These are phyloP conservation scores for Lasiosphaeria miniovina DNA, from an alignment of 495 filamentous ascomycete species.

Conservation along the genomic window DNA sequence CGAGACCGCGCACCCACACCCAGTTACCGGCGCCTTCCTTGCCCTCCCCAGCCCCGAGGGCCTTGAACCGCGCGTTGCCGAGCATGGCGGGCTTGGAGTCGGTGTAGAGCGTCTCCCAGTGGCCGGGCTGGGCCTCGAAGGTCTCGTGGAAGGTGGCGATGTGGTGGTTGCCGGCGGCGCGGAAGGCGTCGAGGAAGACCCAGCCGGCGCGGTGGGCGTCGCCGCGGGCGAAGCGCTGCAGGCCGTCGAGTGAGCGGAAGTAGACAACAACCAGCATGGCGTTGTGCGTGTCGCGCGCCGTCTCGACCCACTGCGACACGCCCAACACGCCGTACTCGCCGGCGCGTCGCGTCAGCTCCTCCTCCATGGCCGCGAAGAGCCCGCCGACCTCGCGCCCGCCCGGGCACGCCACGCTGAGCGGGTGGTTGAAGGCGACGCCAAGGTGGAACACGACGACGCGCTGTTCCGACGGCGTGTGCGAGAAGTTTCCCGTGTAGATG, in stretches of 20 bases:
- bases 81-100: not conserved
- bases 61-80: not conserved
- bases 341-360: constrained; percentile 12
- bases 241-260: constrained; percentile 43
- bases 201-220: constrained; percentile 43
- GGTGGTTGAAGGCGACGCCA: constrained; percentile 29
- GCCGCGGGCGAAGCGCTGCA: constrained; percentile 51
- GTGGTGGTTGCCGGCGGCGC: not conserved
- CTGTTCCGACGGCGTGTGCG: not conserved
- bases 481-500: not conserved
- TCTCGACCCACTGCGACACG: constrained; percentile 18
- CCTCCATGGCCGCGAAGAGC: constrained; percentile 24
- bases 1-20: no score
- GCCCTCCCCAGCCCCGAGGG: no score
- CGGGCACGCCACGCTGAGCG: constrained; percentile 33
- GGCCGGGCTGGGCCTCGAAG: not conserved
- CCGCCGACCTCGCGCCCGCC: constrained; percentile 24
- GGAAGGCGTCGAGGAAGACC: constrained; percentile 28
- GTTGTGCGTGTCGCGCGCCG: constrained; percentile 33
- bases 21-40: no score
- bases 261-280: constrained; percentile 41
- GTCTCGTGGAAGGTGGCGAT: constrained; percentile 2
- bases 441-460: constrained; percentile 26
- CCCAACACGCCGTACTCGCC: constrained; percentile 37
- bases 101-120: not conserved